Evolutionary conservation across 495 filamentous ascomycete genomes (phyloP).

Genomic region (Articulospora tetracladia): DNA sequence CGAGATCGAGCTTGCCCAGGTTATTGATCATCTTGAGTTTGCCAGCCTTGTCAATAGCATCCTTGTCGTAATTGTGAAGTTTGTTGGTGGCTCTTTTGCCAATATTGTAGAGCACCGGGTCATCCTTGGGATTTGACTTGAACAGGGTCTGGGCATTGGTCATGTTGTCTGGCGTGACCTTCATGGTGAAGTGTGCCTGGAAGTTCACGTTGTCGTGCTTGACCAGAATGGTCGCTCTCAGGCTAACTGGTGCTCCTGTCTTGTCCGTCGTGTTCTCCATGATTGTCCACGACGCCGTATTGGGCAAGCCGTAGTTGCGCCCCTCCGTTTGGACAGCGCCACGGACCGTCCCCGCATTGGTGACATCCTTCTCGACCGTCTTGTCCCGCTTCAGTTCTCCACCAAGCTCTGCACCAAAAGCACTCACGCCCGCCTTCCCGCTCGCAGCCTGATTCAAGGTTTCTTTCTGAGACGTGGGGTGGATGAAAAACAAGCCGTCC

Average conservation of each 20-base stretch:
- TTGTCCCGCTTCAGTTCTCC: slow-evolving; percentile 1
- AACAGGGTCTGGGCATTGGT: slow-evolving; percentile 2
- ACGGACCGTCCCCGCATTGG: slow-evolving; percentile 14
- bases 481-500: not conserved
- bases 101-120: slow-evolving; percentile 27
- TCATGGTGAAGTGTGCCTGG: slow-evolving; percentile 22
- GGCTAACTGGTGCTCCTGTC: slow-evolving; percentile 22
- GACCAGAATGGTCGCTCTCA: slow-evolving; percentile 26
- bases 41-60: too few relatives aligned
- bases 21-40: too few relatives aligned
- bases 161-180: slow-evolving; percentile 23
- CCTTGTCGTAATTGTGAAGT: slow-evolving; percentile 25
- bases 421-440: not conserved
- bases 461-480: not conserved
- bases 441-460: not conserved
- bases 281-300: slow-evolving; percentile 21
- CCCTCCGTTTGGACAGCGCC: slow-evolving; percentile 17
- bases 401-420: not conserved
- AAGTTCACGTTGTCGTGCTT: slow-evolving; percentile 23
- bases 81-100: slow-evolving; percentile 23
- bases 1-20: slow-evolving; percentile 21
- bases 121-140: slow-evolving; percentile 19
- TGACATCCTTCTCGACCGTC: slow-evolving; percentile 9
- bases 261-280: slow-evolving; percentile 21
- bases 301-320: slow-evolving; percentile 17